Evolutionary conservation across 2,329 filamentous ascomycete species (phyloP), one percentile per base, ranked within the genome.

Genomic region (Colletotrichum tofieldiae): DNA sequence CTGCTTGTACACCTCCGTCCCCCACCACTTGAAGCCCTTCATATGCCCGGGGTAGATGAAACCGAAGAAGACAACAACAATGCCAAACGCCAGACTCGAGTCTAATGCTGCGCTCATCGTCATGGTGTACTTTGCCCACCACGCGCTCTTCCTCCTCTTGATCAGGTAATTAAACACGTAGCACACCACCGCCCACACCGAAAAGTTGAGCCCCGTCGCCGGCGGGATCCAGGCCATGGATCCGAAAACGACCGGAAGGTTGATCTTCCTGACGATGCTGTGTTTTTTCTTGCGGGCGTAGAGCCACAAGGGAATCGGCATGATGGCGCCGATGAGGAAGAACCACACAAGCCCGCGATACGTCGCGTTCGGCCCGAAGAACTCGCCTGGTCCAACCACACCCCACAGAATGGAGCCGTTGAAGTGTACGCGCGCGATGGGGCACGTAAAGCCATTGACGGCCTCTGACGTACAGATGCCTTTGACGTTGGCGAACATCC

Each of bases 51-150:
- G 93, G 78, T 95, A 96, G n/a, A 96, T 88, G 75, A 97, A 93
- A 1, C 91, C 93, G 77, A 97, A 96, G 80, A 97, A 97, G 35
- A 96, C 91, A 5, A 96, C 89, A 12, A 97, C 91, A 45, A 96
- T 92, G 37, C 93, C 93, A 77, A 95, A 93, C 0, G 94, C 94
- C 26, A 97, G 84, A 0, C 94, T 94, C 1, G 93, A 95, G 79
- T 97, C 94, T 67, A 97, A 86, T 1, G 93, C 94, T 0, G 94
- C 94, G 70, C 92, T 94, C 64, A 97, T 85, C 5, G 94, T 95
- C 93, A 97, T 96, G 51, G 93, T 96, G 81, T 97, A 97, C 82
- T 97, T 96, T 59, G 90, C 91, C 94, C 94, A 97, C 94, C 94
- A 97, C 1, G 90, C 91, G 39, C 86, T 86, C 35, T 90, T 92